These are phyloP conservation scores for Gossypium bickii DNA, from an alignment of 345 rosid genomes.

Conservation along the genomic window DNA sequence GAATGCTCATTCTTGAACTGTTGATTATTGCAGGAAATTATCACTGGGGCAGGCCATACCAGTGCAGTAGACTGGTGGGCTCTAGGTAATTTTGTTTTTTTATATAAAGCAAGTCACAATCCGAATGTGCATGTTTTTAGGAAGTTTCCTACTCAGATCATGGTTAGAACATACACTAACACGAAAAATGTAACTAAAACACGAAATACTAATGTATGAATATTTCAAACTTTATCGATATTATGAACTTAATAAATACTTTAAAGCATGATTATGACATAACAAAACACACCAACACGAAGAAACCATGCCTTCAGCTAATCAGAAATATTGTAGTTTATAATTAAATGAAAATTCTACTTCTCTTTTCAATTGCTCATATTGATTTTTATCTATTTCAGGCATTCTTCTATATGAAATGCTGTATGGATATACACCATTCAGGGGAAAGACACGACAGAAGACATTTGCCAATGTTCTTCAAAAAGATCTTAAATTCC, in stretches of 20 bases:
- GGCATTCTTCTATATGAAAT: conserved; percentile 89
- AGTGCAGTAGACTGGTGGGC: conserved; percentile 99
- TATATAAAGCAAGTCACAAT: not conserved
- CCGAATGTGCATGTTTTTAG: not conserved
- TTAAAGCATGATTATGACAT: not conserved
- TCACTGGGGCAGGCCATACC: conserved; percentile 80
- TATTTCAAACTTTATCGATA: no score
- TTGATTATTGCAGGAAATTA: conserved; percentile 63
- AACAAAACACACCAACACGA: not conserved
- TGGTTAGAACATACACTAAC: no score
- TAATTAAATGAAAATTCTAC: not conserved
- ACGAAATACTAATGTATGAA: no score
- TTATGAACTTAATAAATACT: no score
- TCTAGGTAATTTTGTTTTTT: conserved; percentile 48
- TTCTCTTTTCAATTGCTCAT: not conserved
- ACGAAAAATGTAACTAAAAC: no score
- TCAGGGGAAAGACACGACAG: conserved; percentile 91
- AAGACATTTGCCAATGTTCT: conserved; percentile 89
- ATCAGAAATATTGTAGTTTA: not conserved
- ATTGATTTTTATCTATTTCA: conserved; percentile 13
- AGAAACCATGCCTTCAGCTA: not conserved
- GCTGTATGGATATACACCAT: conserved; percentile 96
- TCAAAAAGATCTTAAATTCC: conserved; percentile 82
- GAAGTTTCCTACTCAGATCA: not conserved
- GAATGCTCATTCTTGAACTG: not conserved